These are phyloP conservation scores for Fomitopsis pulvina DNA, from an alignment of 768 basidiomycete genomes.

Conservation along the genomic window DNA sequence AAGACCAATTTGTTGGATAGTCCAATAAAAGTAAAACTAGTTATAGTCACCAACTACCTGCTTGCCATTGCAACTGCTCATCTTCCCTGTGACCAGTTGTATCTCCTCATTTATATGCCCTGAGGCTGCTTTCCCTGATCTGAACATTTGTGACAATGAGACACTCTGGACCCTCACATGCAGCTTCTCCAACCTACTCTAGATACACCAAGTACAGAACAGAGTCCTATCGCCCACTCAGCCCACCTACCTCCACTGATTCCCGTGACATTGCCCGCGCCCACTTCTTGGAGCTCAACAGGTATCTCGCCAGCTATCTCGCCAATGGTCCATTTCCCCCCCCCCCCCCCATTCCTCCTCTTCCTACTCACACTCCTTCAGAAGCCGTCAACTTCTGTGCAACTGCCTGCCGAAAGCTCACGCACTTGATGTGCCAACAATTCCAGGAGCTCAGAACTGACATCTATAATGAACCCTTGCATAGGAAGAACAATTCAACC, in stretches of 20 bases:
- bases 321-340: constrained; percentile 49
- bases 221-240: constrained; percentile 18
- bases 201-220: too few species aligned
- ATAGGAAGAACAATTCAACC: constrained; percentile 55
- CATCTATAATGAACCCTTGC: constrained; percentile 92
- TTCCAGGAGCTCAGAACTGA: constrained; percentile 98
- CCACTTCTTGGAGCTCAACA: constrained; percentile 68
- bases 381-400: constrained; percentile 75
- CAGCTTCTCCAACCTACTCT: too few species aligned
- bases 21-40: too few species aligned
- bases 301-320: constrained; percentile 68
- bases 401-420: constrained; percentile 85
- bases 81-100: too few species aligned
- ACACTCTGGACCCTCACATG: too few species aligned
- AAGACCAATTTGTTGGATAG: too few species aligned
- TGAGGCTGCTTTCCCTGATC: too few species aligned
- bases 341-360: not conserved
- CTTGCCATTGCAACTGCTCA: too few species aligned
- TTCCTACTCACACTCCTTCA: constrained; percentile 21
- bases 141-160: too few species aligned
- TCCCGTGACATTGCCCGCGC: constrained; percentile 55
- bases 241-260: constrained; percentile 44
- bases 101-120: too few species aligned
- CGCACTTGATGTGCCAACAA: constrained; percentile 88
- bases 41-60: too few species aligned